These are phyloP conservation scores for Komagataella kurtzmanii DNA, from an alignment of 805 yeast genomes.

Conservation along the genomic window DNA sequence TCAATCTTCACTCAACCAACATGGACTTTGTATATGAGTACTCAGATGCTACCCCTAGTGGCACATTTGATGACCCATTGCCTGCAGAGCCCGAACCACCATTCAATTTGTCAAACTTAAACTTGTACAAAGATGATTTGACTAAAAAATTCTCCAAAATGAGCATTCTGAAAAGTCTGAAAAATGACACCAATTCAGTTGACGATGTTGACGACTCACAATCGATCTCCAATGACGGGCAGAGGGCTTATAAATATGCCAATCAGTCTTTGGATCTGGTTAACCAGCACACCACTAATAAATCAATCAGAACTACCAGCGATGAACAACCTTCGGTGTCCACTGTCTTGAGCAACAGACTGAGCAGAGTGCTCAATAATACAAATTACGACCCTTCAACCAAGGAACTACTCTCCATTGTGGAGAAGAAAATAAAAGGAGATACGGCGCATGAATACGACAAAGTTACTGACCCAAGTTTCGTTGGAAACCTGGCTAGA, in stretches of 20 bases:
- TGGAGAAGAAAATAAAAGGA: constrained; percentile 16
- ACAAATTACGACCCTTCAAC: constrained; percentile 24
- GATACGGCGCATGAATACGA: constrained; percentile 9
- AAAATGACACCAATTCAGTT: neutral
- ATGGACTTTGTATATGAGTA: constrained; percentile 1
- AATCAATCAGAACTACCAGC: constrained; percentile 2
- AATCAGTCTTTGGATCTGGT: constrained; percentile 26
- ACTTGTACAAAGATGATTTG: constrained; percentile 18
- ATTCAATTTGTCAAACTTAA: constrained; percentile 21
- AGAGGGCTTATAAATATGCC: constrained; percentile 34
- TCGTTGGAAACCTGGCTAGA: constrained; percentile 47
- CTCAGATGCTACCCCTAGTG: neutral
- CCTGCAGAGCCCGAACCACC: constrained; percentile 28
- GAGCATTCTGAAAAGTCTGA: constrained; percentile 15
- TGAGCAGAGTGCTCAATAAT: constrained; percentile 35
- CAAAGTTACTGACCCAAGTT: constrained; percentile 28
- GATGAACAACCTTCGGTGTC: constrained; percentile 5
- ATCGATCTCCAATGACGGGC: constrained; percentile 1
- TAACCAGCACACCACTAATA: constrained; percentile 1
- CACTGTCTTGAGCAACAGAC: constrained; percentile 24
- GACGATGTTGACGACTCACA: constrained; percentile 2
- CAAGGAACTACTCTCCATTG: constrained; percentile 14
- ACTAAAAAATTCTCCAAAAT: constrained; percentile 22
- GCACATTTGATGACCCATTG: constrained; percentile 3
- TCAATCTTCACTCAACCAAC: constrained; percentile 3